These are phyloP conservation scores for Hanseniaspora uvarum DNA, from an alignment of 1,139 yeast genomes.

Conservation along the genomic window DNA sequence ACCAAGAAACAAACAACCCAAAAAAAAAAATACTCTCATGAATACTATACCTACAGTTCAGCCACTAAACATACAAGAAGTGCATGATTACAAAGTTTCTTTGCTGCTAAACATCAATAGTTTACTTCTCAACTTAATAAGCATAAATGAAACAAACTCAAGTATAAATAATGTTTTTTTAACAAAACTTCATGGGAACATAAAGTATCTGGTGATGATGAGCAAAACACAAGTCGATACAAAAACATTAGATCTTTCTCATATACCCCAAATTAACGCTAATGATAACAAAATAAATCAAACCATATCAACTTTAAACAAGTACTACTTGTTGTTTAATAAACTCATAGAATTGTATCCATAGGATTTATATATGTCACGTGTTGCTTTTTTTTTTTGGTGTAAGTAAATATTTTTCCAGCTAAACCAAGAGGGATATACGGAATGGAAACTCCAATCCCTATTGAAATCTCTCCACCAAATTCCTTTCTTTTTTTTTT, in stretches of 20 bases:
- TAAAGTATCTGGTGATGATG: constrained; percentile 18
- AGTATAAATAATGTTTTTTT: constrained; percentile 21
- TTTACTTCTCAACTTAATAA: constrained; percentile 25
- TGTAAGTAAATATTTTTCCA: no score
- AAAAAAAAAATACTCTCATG: not conserved
- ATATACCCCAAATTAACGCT: not conserved
- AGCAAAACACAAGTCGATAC: constrained; percentile 19
- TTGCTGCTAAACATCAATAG: constrained; percentile 30
- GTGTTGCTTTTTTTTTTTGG: not conserved
- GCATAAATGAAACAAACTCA: constrained; percentile 1
- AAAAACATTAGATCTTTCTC: constrained; percentile 24
- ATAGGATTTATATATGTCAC: not conserved
- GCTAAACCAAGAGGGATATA: no score
- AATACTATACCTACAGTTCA: not conserved
- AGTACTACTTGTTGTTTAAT: constrained; percentile 28
- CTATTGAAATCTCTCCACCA: no score
- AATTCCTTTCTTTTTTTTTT: no score
- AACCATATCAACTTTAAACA: constrained; percentile 23
- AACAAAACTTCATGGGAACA: constrained; percentile 20
- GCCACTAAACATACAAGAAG: constrained; percentile 20
- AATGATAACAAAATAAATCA: not conserved
- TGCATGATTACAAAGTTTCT: constrained; percentile 29
- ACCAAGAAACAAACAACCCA: not conserved
- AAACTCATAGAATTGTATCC: constrained; percentile 31
- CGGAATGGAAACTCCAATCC: no score